Evolutionary conservation across 208 protist genomes (phyloP).

Genomic region (Trypanosoma cruzi): DNA sequence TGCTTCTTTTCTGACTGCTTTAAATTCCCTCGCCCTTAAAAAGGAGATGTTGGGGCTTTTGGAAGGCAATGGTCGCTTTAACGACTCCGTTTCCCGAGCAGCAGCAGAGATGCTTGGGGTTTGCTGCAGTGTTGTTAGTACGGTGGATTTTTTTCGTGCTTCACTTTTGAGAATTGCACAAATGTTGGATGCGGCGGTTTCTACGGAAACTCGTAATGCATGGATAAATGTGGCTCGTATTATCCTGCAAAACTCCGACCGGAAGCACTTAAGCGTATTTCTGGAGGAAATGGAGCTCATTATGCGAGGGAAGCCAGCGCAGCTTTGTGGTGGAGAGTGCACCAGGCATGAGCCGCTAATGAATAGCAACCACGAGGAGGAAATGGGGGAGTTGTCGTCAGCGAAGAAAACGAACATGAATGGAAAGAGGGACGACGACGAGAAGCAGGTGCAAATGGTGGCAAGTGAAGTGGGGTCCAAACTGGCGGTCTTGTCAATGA

Average conservation of each 20-base stretch:
- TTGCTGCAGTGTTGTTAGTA: not conserved
- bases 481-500: slow-evolving; percentile 10
- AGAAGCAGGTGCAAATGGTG: not conserved
- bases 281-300: slow-evolving; percentile 20
- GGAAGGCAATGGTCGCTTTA: not conserved
- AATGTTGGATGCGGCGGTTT: slow-evolving; percentile 43
- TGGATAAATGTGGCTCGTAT: slow-evolving; percentile 39
- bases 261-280: not conserved
- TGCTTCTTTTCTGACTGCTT: not conserved
- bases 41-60: not conserved
- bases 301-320: slow-evolving; percentile 23
- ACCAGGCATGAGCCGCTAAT: not conserved
- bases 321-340: not conserved
- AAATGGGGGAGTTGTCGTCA: not conserved
- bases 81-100: slow-evolving; percentile 9
- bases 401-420: slow-evolving; percentile 3
- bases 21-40: not conserved
- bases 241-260: slow-evolving; percentile 8
- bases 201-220: slow-evolving; percentile 25
- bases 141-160: not conserved
- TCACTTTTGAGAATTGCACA: slow-evolving; percentile 31
- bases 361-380: not conserved
- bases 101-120: slow-evolving; percentile 4
- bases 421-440: not conserved
- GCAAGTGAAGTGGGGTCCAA: slow-evolving; percentile 18